Evolutionary conservation across 768 basidiomycete genomes (phyloP), one percentile per base, ranked within the genome.

Genomic region (Podaxis sp.): DNA sequence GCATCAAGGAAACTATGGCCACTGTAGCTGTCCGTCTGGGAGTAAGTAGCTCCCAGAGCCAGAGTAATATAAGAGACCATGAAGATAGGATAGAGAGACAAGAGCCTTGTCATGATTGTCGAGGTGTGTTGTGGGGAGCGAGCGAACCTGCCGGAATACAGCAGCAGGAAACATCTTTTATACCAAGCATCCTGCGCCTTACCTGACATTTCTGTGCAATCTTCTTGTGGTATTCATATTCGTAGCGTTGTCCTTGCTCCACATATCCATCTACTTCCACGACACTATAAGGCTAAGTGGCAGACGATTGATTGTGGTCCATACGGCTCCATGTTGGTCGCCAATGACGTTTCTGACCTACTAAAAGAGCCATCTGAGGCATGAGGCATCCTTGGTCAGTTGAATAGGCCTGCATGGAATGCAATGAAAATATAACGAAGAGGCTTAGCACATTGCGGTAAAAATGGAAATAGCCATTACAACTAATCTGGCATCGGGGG

Each of bases 1-100:
- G 77, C 70, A n/a, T 75, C 72, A 61, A 84, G 77, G 67, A 89
- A 88, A 20, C 74, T 77, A 64, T 67, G 64, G 17, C 84, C 82
- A 10, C 74, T 67, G 68, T 79, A 74, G 61, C 77, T 84, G 58
- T 82, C 83, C 26, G 77, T 73, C 63, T 76, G 72, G 7, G 66
- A 61, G 70, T 89, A 88, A 0, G 76, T 77, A 8, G 78, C 82
- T 33, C 78, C 80, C 10, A 76, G 68, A n/a, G 67, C 77, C n/a
- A 56, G 26, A 65, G 49, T 36, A 46, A 67, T 57, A 46, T 65
- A 62, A 61, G 60, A 53, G 56, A 68, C 30, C 41, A 56, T 54
- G 20, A 65, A 64, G 54, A 73, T 64, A 56, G 65, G 22, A 58
- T 65, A 52, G 58, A 68, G 40, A 38, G 55, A 10, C 24, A 55